Conservation (phyloP, 78 protist genomes). For the Dictyostelium capitatum region DNA sequence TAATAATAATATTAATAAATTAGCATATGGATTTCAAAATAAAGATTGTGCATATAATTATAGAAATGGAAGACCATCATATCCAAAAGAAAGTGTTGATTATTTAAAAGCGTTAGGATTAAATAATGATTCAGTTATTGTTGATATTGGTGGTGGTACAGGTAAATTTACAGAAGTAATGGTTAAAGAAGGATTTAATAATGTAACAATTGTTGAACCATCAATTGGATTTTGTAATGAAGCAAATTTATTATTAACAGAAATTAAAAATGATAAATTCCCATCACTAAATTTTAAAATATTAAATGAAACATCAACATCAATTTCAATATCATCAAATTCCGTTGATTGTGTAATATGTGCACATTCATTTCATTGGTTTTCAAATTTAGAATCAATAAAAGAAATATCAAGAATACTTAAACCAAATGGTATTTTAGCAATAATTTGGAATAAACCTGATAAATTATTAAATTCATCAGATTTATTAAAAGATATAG, state of each 20-base stretch:
- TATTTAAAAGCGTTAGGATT: neutral
- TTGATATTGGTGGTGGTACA: slow-evolving; percentile 54
- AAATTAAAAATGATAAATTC: neutral
- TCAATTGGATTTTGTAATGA: slow-evolving; percentile 37
- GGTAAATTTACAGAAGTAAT: slow-evolving; percentile 45
- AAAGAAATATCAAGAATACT: slow-evolving; percentile 40
- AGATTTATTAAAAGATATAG: neutral
- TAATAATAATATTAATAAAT: no score
- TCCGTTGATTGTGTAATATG: slow-evolving; percentile 4
- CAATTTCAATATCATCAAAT: neutral
- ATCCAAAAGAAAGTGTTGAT: slow-evolving; percentile 5
- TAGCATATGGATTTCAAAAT: neutral
- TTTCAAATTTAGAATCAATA: slow-evolving; percentile 7
- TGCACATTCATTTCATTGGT: slow-evolving; percentile 59
- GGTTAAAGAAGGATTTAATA: slow-evolving; percentile 1
- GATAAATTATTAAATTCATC: neutral
- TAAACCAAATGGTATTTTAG: slow-evolving; percentile 7
- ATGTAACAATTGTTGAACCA: slow-evolving; percentile 30
- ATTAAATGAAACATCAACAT: slow-evolving; percentile 15
- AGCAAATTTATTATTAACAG: neutral
- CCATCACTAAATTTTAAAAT: neutral
- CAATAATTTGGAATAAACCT: neutral
- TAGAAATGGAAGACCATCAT: slow-evolving; percentile 32
- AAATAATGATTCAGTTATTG: neutral
- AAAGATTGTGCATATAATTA: neutral